Evolutionary conservation across 176 grass and related monocot genomes (phyloP).

Genomic region (Triticum turgidum): DNA sequence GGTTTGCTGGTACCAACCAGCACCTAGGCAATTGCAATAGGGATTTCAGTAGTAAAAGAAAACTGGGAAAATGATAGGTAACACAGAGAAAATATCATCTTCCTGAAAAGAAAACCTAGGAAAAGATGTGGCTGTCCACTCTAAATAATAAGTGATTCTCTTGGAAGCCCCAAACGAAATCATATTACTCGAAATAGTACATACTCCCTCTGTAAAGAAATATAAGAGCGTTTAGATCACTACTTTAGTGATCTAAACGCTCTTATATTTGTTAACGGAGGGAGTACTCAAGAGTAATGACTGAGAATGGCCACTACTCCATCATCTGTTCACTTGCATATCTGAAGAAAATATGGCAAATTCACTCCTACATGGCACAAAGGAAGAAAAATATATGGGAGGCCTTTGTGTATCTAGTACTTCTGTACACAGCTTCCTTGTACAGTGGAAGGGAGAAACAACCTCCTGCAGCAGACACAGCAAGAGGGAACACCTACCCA

Average conservation of each 20-base stretch:
- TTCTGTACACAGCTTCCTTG: neutral
- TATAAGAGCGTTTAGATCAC: too few species aligned
- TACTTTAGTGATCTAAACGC: too few species aligned
- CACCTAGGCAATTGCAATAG: neutral
- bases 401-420: neutral
- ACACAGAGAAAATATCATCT: too few species aligned
- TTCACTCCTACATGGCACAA: neutral
- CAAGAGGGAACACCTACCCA: neutral
- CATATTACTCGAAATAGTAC: too few species aligned
- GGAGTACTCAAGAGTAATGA: too few species aligned
- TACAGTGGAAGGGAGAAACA: neutral
- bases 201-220: too few species aligned
- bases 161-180: too few species aligned
- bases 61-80: too few species aligned
- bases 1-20: neutral
- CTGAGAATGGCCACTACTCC: neutral
- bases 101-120: too few species aligned
- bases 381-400: neutral
- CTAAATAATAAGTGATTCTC: too few species aligned
- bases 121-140: too few species aligned
- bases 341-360: neutral
- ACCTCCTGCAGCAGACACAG: neutral
- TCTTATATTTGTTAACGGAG: too few species aligned
- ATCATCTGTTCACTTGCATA: neutral
- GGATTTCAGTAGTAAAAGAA: neutral